Base-by-base conservation (phyloP, 169 alveolate species). In the Plasmodium knowlesi region DNA sequence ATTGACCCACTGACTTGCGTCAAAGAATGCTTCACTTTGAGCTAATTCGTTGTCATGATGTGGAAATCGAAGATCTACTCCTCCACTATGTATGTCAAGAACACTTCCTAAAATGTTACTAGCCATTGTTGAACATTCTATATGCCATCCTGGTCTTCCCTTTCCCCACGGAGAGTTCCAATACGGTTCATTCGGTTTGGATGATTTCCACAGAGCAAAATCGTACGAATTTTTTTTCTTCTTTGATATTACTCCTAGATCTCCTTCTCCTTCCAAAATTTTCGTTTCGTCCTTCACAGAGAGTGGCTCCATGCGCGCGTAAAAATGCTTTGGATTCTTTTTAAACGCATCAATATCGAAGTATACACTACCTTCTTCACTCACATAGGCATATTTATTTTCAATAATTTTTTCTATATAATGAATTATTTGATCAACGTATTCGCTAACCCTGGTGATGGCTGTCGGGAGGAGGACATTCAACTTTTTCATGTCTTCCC, bases 111-210 rank as follows among this genome's bases (percentile, higher is more conserved):
- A 95, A 22, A 98, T 96, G 81, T 96, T 96, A 50, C 98, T 96
- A 43, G 99, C 99, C 99, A 99, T 99, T 34, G 98, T 99, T 53
- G 99, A 98, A 96, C 99, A 99, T 96, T 99, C 99, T 86, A 99
- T 99, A 96, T 99, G 99, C 99, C 99, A 99, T n/a, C 98, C 99
- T 5, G 99, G 99, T 88, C 99, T 97, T 41, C 99, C 99, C 80
- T 96, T 94, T 34, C 99, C 99, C 99, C 99, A 99, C 0, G 99
- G 99, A 28, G 99, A 97, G 14, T 97, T 98, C 99, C 99, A 99
- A 83, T 92, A 95, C 3, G 99, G 99, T 95, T 99, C 99, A 81
- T 97, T 98, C 39, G 97, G 98, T 94, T 99, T 99, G 3, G 99
- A 98, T 53, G 98, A 97, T 95, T 99, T 99, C 99, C 99, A 99